phyloP scores from a whole-genome alignment of 2,329 filamentous ascomycete genomes.

The Fusarium citri region DNA sequence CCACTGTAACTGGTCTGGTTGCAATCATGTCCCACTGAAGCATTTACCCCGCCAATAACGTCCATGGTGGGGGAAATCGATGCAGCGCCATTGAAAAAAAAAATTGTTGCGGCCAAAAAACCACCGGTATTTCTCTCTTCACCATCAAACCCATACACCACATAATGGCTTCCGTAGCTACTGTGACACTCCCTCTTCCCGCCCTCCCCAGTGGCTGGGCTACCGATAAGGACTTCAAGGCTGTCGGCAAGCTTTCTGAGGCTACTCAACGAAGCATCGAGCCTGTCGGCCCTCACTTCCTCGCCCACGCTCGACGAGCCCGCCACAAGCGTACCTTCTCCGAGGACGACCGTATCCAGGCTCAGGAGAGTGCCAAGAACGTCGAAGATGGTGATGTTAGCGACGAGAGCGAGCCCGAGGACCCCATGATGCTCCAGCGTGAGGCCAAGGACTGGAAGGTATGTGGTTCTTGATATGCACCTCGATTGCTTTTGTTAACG shows the following conservation, averaged over 20 bases:
- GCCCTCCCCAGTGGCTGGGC: constrained; percentile 83
- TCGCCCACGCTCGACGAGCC: constrained; percentile 94
- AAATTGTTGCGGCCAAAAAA: constrained; percentile 31
- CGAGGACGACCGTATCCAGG: constrained; percentile 97
- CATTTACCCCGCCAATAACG: constrained; percentile 43
- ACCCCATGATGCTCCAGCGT: constrained; percentile 88
- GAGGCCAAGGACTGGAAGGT: constrained; percentile 99
- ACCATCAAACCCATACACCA: constrained; percentile 38
- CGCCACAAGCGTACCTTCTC: constrained; percentile 98
- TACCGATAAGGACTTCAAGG: constrained; percentile 92
- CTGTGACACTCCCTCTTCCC: constrained; percentile 76
- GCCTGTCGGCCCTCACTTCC: constrained; percentile 96
- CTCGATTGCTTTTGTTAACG: not conserved
- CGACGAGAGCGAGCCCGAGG: constrained; percentile 94
- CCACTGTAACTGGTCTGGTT: constrained; percentile 9
- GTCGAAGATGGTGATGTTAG: constrained; percentile 90
- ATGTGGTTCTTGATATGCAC: constrained; percentile 41
- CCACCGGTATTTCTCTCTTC: constrained; percentile 25
- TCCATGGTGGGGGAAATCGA: constrained; percentile 40
- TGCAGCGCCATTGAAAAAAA: constrained; percentile 29
- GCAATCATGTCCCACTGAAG: constrained; percentile 12
- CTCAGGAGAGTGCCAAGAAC: constrained; percentile 94
- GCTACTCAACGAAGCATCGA: constrained; percentile 90
- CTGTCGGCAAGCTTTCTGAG: constrained; percentile 78
- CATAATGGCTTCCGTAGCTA: constrained; percentile 72